A percentile compares a stretch with the other conserved stretches of the same genome.
Evolutionary conservation across 2,329 filamentous ascomycete species (phyloP).

Genomic region (Pyrenochaeta sp.): DNA sequence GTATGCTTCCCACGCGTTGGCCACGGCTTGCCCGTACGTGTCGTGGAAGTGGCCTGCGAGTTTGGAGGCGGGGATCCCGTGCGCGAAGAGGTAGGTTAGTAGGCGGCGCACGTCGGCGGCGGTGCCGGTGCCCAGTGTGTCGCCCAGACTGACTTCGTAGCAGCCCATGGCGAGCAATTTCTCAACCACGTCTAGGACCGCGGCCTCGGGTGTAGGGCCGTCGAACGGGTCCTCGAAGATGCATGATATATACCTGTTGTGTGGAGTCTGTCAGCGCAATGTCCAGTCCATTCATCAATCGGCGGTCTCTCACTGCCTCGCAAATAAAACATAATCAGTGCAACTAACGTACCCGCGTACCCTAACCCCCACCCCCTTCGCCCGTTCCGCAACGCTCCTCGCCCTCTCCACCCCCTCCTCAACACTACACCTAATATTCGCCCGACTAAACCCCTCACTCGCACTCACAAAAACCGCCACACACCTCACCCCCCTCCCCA

Average conservation of each 20-base stretch:
- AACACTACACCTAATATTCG: conserved; percentile 53
- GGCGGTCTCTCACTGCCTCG: too few relatives aligned
- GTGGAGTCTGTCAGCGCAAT: not conserved
- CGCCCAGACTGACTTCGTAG: conserved; percentile 36
- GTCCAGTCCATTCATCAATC: too few relatives aligned
- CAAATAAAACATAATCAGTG: too few relatives aligned
- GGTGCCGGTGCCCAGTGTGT: conserved; percentile 32
- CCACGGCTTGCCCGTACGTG: conserved; percentile 38
- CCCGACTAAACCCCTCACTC: conserved; percentile 52
- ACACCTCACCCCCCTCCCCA: conserved; percentile 44
- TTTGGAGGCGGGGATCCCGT: conserved; percentile 23
- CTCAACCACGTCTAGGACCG: conserved; percentile 17
- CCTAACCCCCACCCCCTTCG: conserved; percentile 31
- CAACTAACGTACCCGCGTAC: conserved; percentile 35
- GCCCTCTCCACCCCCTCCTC: conserved; percentile 48
- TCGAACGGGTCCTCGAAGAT: conserved; percentile 53
- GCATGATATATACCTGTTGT: conserved; percentile 35
- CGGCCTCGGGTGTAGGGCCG: conserved; percentile 27
- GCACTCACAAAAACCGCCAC: conserved; percentile 54
- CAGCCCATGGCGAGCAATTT: conserved; percentile 30
- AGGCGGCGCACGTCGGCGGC: conserved; percentile 38
- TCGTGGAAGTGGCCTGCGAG: conserved; percentile 41
- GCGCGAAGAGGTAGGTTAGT: conserved; percentile 38
- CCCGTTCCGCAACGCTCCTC: conserved; percentile 38
- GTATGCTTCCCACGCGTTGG: conserved; percentile 32